Percentiles rank a stretch among this genome's conserved stretches.
Evolutionary conservation across 108 stramenopile genomes (phyloP).

Genomic region (Fistulifera pelliculosa): DNA sequence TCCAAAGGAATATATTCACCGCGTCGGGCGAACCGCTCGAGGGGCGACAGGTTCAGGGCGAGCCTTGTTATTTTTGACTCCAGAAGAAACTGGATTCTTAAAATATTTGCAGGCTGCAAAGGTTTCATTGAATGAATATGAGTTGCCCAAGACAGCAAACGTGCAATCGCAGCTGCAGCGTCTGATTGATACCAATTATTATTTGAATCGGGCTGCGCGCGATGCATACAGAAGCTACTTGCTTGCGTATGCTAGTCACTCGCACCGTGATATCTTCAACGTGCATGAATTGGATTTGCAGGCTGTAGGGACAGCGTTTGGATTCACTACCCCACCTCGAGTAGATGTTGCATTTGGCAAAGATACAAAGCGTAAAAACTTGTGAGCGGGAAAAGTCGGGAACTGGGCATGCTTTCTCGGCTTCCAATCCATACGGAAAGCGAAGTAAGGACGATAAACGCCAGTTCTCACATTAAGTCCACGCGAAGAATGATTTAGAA

Average conservation of each 20-base stretch:
- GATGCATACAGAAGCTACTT: constrained; percentile 97
- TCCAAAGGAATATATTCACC: constrained; percentile 94
- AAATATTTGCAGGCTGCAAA: constrained; percentile 92
- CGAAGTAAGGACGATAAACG: constrained; percentile 71
- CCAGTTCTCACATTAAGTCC: constrained; percentile 81
- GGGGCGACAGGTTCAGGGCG: constrained; percentile 89
- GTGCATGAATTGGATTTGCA: constrained; percentile 95
- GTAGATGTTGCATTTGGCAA: constrained; percentile 94
- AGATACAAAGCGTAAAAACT: constrained; percentile 24
- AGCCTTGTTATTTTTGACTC: constrained; percentile 95
- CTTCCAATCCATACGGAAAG: constrained; percentile 94
- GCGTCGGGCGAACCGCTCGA: constrained; percentile 88
- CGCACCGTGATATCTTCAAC: constrained; percentile 96
- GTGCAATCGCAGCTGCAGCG: constrained; percentile 89
- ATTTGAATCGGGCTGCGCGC: constrained; percentile 90
- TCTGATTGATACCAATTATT: constrained; percentile 98
- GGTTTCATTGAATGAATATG: constrained; percentile 97
- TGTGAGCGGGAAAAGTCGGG: constrained; percentile 15
- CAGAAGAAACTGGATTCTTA: constrained; percentile 97
- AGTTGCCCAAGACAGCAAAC: constrained; percentile 96
- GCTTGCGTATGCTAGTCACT: constrained; percentile 94
- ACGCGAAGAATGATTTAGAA: too few species aligned
- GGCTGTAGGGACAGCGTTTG: constrained; percentile 91
- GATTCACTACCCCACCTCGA: constrained; percentile 93
- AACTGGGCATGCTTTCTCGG: constrained; percentile 90